phyloP scores from a whole-genome alignment of 129 eudicot genomes.

The Pseudognaphalium luteoalbum region DNA sequence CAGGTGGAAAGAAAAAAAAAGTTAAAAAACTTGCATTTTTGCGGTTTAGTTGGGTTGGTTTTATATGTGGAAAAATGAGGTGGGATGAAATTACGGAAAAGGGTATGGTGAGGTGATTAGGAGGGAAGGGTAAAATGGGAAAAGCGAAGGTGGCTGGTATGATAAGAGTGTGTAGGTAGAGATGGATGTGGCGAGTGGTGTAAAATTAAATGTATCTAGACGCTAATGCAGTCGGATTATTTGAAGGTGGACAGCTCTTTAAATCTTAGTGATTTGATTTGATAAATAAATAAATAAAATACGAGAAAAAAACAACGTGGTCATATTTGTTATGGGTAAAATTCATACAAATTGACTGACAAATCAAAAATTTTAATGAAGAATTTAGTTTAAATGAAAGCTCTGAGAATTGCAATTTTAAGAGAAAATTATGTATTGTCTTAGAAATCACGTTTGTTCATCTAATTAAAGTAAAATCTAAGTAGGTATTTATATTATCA shows the following conservation, averaged over 20 bases:
- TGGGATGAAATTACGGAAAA: conserved; percentile 21
- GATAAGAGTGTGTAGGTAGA: neutral
- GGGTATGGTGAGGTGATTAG: neutral
- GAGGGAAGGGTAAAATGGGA: conserved; percentile 27
- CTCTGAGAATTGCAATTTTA: too few relatives aligned
- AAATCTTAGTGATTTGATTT: neutral
- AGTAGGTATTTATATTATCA: too few relatives aligned
- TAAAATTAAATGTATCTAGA: conserved; percentile 36
- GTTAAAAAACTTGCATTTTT: conserved; percentile 2
- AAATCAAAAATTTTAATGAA: too few relatives aligned
- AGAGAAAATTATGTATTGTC: too few relatives aligned
- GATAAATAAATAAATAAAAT: too few relatives aligned
- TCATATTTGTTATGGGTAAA: too few relatives aligned
- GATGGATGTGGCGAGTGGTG: conserved; percentile 32
- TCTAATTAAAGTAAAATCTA: too few relatives aligned
- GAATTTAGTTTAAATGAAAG: too few relatives aligned
- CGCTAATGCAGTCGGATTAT: conserved; percentile 33
- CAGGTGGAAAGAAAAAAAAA: too few relatives aligned
- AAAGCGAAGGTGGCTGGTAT: conserved; percentile 1
- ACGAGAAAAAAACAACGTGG: too few relatives aligned
- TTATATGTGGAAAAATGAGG: conserved; percentile 14
- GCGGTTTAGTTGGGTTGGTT: neutral
- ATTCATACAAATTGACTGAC: too few relatives aligned
- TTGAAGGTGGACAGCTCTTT: neutral
- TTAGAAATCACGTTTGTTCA: too few relatives aligned